phyloP scores from a whole-genome alignment of 345 rosid genomes.

The Boechera retrofracta region DNA sequence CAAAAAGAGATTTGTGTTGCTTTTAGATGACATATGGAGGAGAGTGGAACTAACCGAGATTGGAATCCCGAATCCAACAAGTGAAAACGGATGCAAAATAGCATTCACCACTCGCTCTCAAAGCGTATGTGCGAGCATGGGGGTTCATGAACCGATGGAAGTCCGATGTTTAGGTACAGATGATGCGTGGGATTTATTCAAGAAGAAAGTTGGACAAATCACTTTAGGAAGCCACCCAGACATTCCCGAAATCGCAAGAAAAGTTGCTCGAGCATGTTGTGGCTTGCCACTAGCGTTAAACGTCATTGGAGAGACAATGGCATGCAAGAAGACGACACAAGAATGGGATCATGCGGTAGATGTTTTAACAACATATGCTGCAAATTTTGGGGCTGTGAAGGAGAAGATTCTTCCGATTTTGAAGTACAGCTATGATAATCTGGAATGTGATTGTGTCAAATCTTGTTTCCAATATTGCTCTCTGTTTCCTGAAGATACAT shows the following conservation, averaged over 20 bases:
- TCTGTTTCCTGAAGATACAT: neutral
- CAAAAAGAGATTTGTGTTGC: conserved; percentile 27
- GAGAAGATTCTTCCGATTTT: conserved; percentile 21
- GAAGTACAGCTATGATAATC: conserved; percentile 26
- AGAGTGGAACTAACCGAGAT: conserved; percentile 19
- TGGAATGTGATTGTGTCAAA: conserved; percentile 2
- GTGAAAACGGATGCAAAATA: conserved; percentile 27
- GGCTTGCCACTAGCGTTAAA: conserved; percentile 27
- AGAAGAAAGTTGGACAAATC: conserved; percentile 1
- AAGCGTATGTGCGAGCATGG: conserved; percentile 30
- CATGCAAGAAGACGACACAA: conserved; percentile 11
- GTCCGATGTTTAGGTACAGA: conserved; percentile 29
- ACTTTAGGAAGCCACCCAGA: conserved; percentile 14
- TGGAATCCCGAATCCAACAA: conserved; percentile 31
- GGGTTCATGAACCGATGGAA: conserved; percentile 18
- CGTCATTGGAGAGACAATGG: conserved; percentile 34
- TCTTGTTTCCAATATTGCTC: conserved; percentile 15
- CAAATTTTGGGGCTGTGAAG: conserved; percentile 21
- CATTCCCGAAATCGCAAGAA: conserved; percentile 18
- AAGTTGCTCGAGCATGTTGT: conserved; percentile 22
- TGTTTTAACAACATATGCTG: conserved; percentile 12
- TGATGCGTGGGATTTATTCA: conserved; percentile 31
- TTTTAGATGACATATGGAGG: conserved; percentile 27
- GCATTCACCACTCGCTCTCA: conserved; percentile 30
- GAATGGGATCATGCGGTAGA: conserved; percentile 21